phyloP scores from a whole-genome alignment of 129 eudicot species.

The Centaurea solstitialis region DNA sequence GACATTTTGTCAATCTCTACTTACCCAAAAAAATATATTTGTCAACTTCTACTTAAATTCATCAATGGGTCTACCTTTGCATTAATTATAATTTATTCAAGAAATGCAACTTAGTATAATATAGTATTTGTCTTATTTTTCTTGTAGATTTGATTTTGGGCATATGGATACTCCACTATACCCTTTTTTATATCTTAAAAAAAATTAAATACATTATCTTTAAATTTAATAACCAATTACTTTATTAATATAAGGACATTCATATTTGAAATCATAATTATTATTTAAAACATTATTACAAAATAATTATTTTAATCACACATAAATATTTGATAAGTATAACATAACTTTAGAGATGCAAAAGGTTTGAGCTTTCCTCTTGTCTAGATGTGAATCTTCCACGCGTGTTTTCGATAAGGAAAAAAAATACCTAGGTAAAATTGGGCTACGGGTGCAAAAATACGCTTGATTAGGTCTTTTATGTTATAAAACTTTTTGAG shows the following conservation, averaged over 20 bases:
- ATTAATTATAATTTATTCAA: background rate
- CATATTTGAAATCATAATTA: background rate
- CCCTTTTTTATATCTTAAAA: background rate
- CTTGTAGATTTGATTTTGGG: slow-evolving; percentile 3
- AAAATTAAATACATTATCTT: background rate
- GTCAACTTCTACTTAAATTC: slow-evolving; percentile 31
- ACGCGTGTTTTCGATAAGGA: background rate
- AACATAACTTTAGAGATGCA: background rate
- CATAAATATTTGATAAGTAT: background rate
- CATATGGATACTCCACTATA: background rate
- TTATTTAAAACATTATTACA: background rate
- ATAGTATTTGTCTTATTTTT: slow-evolving; percentile 1
- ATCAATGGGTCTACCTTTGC: slow-evolving; percentile 27
- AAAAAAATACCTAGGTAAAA: no score
- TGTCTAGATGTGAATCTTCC: no score
- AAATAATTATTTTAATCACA: background rate
- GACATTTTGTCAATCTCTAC: slow-evolving; percentile 24
- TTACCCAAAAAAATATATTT: slow-evolving; percentile 19
- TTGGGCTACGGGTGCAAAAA: background rate
- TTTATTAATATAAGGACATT: background rate
- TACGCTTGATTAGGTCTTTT: background rate
- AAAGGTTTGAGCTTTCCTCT: background rate
- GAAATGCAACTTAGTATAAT: slow-evolving; percentile 7
- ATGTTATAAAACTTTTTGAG: background rate
- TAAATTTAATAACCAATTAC: background rate